These are phyloP conservation scores for Bryum argenteum DNA, from an alignment of 225 moss, liverwort and hornwort genomes.

Conservation along the genomic window DNA sequence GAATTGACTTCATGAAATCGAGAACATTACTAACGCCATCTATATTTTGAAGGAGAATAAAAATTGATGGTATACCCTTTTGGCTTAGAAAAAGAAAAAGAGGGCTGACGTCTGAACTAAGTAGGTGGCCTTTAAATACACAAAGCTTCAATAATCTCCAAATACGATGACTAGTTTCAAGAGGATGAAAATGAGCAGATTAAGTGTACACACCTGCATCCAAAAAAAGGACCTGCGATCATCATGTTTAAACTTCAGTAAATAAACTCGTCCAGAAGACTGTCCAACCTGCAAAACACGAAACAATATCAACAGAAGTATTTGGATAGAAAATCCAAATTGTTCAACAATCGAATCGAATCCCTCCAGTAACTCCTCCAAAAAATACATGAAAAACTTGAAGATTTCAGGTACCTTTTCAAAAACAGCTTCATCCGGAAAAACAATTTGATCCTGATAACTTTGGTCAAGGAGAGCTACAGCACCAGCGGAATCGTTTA, in stretches of 20 bases:
- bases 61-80: neutral
- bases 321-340: conserved; percentile 8
- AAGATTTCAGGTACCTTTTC: conserved; percentile 64
- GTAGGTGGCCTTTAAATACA: neutral
- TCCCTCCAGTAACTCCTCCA: conserved; percentile 1
- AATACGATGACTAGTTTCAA: conserved; percentile 12
- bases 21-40: neutral
- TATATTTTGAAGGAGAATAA: neutral
- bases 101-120: conserved; percentile 10
- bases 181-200: neutral
- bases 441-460: conserved; percentile 82
- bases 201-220: conserved; percentile 76
- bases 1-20: neutral
- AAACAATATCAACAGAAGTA: conserved; percentile 21
- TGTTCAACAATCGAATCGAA: neutral
- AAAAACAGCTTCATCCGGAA: conserved; percentile 87
- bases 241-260: conserved; percentile 85
- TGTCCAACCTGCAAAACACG: conserved; percentile 68
- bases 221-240: conserved; percentile 86
- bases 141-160: neutral
- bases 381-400: neutral
- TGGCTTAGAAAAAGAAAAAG: conserved; percentile 9
- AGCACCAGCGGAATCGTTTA: conserved; percentile 12
- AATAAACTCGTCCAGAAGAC: conserved; percentile 85
- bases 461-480: conserved; percentile 40